Evolutionary conservation across 2,329 filamentous ascomycete species (phyloP), one percentile per base, ranked within the genome.

Genomic region (Aspergillus chevalieri): DNA sequence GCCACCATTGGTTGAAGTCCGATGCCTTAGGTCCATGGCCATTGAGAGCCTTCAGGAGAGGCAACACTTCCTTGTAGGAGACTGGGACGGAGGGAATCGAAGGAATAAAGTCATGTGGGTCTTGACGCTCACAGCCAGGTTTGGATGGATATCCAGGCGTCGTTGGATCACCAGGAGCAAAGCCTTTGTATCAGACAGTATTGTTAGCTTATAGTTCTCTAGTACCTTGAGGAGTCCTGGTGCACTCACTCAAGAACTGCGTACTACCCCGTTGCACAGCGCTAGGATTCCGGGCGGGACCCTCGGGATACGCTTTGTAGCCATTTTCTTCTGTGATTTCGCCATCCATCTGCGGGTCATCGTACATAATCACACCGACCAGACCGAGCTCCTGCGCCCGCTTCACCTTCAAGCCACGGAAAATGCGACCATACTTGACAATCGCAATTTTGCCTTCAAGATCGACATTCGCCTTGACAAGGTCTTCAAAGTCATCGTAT

Each of bases 141-240:
- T 92, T 92, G 0, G 90, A 95, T 6, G 92, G 87, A 63, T 95
- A 96, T 9, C 93, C 93, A 15, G 90, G 89, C 0, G 93, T 97
- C 0, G 93, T 95, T 44, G 92, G 92, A 63, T 97, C 83, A 47
- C 82, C 83, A 17, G 82, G 81, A 43, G 76, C 75, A 36, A 81
- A 73, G 55, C 78, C 80, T 82, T 51, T 33, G 36, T 51, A 17
- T 30, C 26, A 47, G 36, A 1, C 1, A 22, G 17, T 21, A 41
- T 41, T 30, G 26, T 30, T 30, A 30, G 7, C 12, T 30, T 30
- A 12, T 30, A 3, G 28, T 30, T 7, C 28, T 33, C 3, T 4
- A 33, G 14, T 17, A 17, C 17, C 17, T 2, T 2, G 17, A 17
- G 17, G 17, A 17, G 17, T 17, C 17, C 17, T 2, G 17, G 17